Evolutionary conservation across 1,139 yeast genomes (phyloP), one percentile per base, ranked within the genome.

Genomic region (Candida glucosophila): DNA sequence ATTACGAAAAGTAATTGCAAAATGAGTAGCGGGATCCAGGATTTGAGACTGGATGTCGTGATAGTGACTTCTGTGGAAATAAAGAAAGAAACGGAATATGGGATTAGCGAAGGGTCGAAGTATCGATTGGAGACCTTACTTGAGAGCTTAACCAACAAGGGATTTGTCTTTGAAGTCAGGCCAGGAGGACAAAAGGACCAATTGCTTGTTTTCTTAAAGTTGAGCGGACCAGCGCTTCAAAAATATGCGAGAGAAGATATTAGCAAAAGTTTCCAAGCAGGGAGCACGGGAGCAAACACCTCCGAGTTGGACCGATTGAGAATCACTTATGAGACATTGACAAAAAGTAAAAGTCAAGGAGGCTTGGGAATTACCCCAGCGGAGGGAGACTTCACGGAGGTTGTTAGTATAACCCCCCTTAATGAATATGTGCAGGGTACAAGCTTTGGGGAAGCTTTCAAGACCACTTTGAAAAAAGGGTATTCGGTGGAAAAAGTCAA

Each of bases 291-390:
- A 11, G 40, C 49, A 14, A 49, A 45, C 36, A 47, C 50, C 22
- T 44, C 69, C 12, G 41, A 49, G 4, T 65, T 79, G 9, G 77
- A 78, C 29, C 60, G 71, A 29, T 47, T 73, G 26, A 59, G 88
- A 34, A 55, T 79, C 17, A 62, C 77, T 23, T 55, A 73, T 45
- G 56, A 61, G 14, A 58, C 68, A 32, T 56, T 82, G 32, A 62
- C 71, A 0, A 39, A 54, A 14, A 60, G 73, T 0, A 43, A 40
- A 5, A 33, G 44, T 10, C 58, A 57, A 19, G 77, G 75, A 4
- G 85, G 82, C 1, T 61, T 73, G 21, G 81, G 72, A 3, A 55
- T 78, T 26, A 62, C 73, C 6, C 69, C 77, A 2, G 62, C 62
- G 3, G 34, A 45, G 11, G 71, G 67, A 8, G 49, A 65, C 8